Evolutionary conservation across 163 green algal species (phyloP).

Genomic region (Chloroidium sp.): DNA sequence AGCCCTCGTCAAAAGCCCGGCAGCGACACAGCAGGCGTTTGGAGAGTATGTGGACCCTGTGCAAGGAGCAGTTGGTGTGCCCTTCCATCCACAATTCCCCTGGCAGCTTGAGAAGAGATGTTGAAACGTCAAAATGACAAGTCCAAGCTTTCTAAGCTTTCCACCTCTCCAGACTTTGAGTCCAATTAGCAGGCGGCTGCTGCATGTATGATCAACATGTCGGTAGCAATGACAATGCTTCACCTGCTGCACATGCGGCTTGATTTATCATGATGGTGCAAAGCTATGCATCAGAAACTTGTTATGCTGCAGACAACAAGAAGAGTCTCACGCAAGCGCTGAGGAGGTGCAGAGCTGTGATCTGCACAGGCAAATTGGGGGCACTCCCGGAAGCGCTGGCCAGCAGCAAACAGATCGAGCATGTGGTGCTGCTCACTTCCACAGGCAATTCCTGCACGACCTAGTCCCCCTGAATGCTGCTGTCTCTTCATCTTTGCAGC

Average conservation of each 20-base stretch:
- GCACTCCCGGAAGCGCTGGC: background rate
- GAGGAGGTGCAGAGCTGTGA: background rate
- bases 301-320: background rate
- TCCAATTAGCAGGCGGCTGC: no score
- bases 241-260: no score
- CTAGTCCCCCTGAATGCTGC: no score
- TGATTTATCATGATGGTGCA: no score
- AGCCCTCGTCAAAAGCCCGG: constrained; percentile 27
- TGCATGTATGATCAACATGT: no score
- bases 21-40: constrained; percentile 33
- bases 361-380: background rate
- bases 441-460: background rate
- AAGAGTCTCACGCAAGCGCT: background rate
- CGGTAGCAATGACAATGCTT: no score
- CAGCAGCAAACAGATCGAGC: background rate
- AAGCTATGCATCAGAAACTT: background rate
- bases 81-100: no score
- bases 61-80: background rate
- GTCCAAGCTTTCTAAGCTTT: no score
- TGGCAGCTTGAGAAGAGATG: no score
- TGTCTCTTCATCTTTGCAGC: no score
- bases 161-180: no score
- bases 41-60: constrained; percentile 41
- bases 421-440: background rate
- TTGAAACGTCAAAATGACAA: no score